These are phyloP conservation scores for Phytophthora hibernalis DNA, from an alignment of 352 stramenopile genomes.

Conservation along the genomic window DNA sequence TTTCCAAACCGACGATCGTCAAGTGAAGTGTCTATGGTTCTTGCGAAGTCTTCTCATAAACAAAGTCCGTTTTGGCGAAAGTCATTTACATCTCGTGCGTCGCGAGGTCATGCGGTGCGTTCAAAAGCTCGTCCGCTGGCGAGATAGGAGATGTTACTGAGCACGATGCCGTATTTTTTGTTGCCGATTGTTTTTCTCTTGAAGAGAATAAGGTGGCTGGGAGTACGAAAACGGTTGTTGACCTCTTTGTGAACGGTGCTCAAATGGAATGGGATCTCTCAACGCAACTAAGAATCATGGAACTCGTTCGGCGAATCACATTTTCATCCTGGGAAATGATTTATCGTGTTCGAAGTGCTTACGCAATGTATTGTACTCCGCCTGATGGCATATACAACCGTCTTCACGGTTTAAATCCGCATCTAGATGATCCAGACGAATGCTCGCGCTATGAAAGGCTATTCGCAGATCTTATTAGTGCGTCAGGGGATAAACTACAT, in stretches of 20 bases:
- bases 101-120: conserved; percentile 1
- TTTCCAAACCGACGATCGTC: conserved; percentile 32
- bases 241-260: conserved; percentile 69
- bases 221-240: conserved; percentile 61
- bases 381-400: conserved; percentile 70
- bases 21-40: conserved; percentile 4
- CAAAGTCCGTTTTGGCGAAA: conserved; percentile 15
- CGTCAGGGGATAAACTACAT: conserved; percentile 70
- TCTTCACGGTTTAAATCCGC: conserved; percentile 59
- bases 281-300: conserved; percentile 66
- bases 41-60: conserved; percentile 10
- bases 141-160: not conserved
- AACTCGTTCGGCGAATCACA: conserved; percentile 71
- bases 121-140: not conserved
- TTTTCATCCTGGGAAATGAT: conserved; percentile 84
- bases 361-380: conserved; percentile 58
- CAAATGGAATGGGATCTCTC: conserved; percentile 57
- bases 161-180: conserved; percentile 48
- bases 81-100: conserved; percentile 24
- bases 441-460: conserved; percentile 45
- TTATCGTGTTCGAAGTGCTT: conserved; percentile 65
- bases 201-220: conserved; percentile 66
- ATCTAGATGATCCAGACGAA: conserved; percentile 49
- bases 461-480: conserved; percentile 63
- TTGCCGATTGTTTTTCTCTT: conserved; percentile 60